Conservation (phyloP, 139 green algal genomes). For the Volvox africanus region DNA sequence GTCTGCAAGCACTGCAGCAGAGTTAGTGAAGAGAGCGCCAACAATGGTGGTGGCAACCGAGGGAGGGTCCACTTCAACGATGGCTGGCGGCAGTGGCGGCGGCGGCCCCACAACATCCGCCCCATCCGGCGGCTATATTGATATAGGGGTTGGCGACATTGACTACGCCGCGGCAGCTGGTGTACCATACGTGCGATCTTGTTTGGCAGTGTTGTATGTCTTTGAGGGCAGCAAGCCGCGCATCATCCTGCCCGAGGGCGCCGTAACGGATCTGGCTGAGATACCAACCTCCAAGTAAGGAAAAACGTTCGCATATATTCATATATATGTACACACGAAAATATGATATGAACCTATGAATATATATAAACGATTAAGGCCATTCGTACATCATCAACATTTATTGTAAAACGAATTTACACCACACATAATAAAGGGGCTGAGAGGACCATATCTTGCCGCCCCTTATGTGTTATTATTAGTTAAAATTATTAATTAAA, state of each 20-base stretch:
- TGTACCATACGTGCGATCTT: background rate
- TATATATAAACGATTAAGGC: too few relatives aligned
- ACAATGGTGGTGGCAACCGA: background rate
- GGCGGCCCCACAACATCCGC: background rate
- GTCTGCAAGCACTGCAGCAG: background rate
- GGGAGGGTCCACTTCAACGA: background rate
- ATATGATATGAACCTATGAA: too few relatives aligned
- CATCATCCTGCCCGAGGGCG: background rate
- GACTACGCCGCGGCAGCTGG: background rate
- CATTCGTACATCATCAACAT: too few relatives aligned
- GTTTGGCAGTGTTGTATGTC: background rate
- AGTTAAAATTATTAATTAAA: background rate
- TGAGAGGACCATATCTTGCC: too few relatives aligned
- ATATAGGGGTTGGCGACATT: background rate
- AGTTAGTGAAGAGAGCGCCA: background rate
- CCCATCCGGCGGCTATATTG: background rate
- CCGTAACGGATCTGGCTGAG: background rate
- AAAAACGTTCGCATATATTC: background rate
- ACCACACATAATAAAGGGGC: too few relatives aligned
- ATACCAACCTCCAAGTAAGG: background rate
- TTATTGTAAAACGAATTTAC: too few relatives aligned
- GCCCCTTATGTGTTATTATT: too few relatives aligned
- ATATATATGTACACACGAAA: background rate
- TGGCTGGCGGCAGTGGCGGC: background rate
- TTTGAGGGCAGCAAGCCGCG: background rate